These are phyloP conservation scores for Sphaerostilbella broomeana DNA, from an alignment of 2,329 filamentous ascomycete genomes.

Conservation along the genomic window DNA sequence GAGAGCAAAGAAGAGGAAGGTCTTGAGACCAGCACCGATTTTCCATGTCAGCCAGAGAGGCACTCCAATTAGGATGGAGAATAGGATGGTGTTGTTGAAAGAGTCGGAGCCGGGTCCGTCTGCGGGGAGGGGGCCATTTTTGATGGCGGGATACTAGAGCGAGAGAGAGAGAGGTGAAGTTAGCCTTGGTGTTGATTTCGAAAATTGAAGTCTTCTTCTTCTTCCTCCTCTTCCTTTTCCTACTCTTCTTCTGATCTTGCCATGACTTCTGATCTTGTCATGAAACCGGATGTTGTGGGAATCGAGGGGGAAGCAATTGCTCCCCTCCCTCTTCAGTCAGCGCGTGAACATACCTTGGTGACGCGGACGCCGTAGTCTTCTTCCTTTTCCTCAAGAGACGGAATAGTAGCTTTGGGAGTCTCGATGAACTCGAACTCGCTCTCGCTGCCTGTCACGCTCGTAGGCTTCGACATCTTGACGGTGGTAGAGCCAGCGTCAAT, in stretches of 20 bases:
- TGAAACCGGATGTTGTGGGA: too few species aligned
- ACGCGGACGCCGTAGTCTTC: slow-evolving; percentile 51
- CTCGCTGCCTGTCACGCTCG: slow-evolving; percentile 26
- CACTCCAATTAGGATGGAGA: slow-evolving; percentile 61
- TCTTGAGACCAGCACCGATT: slow-evolving; percentile 79
- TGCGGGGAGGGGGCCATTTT: slow-evolving; percentile 89
- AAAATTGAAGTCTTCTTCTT: not conserved
- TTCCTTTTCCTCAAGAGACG: slow-evolving; percentile 60
- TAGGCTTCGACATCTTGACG: slow-evolving; percentile 30
- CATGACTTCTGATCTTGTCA: too few species aligned
- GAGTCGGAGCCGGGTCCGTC: slow-evolving; percentile 76
- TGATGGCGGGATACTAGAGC: slow-evolving; percentile 58
- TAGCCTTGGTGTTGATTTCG: not conserved
- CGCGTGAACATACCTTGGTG: slow-evolving; percentile 29
- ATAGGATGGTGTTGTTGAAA: slow-evolving; percentile 79
- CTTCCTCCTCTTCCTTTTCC: not conserved
- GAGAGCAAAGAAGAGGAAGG: slow-evolving; percentile 78
- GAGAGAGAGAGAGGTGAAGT: not conserved
- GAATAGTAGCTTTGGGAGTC: slow-evolving; percentile 32
- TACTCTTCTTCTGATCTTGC: too few species aligned
- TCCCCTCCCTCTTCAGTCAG: too few species aligned
- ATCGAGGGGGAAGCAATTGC: too few species aligned
- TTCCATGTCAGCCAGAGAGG: slow-evolving; percentile 81
- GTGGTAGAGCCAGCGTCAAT: slow-evolving; percentile 21
- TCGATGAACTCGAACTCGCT: slow-evolving; percentile 37